Conservation (phyloP, 441 rosid species). For the Theobroma grandiflorum region DNA sequence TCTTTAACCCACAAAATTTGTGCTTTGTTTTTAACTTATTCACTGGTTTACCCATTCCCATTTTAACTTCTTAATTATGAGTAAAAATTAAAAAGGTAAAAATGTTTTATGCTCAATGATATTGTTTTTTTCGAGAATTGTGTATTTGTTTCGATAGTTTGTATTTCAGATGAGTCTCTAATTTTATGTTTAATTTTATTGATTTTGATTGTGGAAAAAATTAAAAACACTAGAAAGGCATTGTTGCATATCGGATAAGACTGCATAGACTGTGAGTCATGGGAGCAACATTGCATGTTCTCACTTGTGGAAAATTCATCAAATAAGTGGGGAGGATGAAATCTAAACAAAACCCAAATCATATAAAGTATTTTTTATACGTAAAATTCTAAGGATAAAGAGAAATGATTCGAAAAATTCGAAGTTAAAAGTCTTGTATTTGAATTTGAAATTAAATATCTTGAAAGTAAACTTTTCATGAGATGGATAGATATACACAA, state of each 20-base stretch:
- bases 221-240: neutral
- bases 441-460: neutral
- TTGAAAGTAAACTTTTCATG: neutral
- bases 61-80: too few species aligned
- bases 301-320: neutral
- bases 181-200: too few species aligned
- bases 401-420: neutral
- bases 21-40: neutral
- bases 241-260: neutral
- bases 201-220: too few species aligned
- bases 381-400: neutral
- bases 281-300: conserved; percentile 19
- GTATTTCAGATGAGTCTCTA: too few species aligned
- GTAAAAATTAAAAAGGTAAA: neutral
- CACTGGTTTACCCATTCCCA: neutral
- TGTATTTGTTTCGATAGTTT: too few species aligned
- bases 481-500: neutral
- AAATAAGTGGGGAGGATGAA: neutral
- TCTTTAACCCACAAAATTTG: neutral
- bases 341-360: conserved; percentile 1
- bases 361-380: neutral
- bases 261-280: conserved; percentile 13
- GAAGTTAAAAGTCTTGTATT: neutral
- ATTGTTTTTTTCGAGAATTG: too few species aligned
- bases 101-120: too few species aligned